These are phyloP conservation scores for Phtheirospermum japonicum DNA, from an alignment of 257 asterid genomes.

Conservation along the genomic window DNA sequence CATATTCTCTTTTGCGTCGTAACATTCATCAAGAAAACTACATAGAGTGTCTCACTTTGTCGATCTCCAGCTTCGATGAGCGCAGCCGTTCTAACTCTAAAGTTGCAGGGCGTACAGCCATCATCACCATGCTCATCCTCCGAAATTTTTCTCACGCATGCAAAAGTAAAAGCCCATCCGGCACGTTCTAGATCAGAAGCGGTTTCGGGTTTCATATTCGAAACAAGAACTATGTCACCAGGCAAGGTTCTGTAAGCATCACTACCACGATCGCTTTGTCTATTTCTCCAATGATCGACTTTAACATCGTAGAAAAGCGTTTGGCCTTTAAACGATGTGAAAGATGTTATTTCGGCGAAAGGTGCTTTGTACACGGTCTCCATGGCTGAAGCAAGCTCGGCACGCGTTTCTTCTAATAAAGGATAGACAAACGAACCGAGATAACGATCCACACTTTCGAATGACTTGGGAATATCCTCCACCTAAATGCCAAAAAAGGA, in stretches of 20 bases:
- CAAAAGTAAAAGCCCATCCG: constrained; percentile 37
- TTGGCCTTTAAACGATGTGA: background rate
- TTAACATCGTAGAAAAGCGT: constrained; percentile 13
- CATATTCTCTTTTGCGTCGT: constrained; percentile 43
- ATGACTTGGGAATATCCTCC: background rate
- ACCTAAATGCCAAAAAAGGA: background rate
- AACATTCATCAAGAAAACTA: constrained; percentile 41
- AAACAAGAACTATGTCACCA: constrained; percentile 46
- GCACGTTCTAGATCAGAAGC: constrained; percentile 30
- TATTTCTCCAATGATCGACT: constrained; percentile 42
- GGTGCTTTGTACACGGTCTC: constrained; percentile 38
- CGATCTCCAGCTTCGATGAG: constrained; percentile 22
- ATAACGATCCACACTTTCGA: background rate
- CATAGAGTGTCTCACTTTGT: constrained; percentile 20
- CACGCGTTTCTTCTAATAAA: background rate
- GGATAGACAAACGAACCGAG: background rate
- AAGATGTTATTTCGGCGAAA: constrained; percentile 40
- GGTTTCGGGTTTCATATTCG: constrained; percentile 38
- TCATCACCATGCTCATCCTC: constrained; percentile 32
- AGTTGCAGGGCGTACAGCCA: background rate
- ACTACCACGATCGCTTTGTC: constrained; percentile 27
- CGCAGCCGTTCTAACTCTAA: constrained; percentile 29
- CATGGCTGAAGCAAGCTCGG: background rate
- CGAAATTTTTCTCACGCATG: constrained; percentile 34
- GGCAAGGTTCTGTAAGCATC: constrained; percentile 49